Percentiles rank a stretch among this genome's conserved stretches.
Conservation (phyloP, 176 grass and related monocot genomes). For the Rhipidocladum racemiflorum region DNA sequence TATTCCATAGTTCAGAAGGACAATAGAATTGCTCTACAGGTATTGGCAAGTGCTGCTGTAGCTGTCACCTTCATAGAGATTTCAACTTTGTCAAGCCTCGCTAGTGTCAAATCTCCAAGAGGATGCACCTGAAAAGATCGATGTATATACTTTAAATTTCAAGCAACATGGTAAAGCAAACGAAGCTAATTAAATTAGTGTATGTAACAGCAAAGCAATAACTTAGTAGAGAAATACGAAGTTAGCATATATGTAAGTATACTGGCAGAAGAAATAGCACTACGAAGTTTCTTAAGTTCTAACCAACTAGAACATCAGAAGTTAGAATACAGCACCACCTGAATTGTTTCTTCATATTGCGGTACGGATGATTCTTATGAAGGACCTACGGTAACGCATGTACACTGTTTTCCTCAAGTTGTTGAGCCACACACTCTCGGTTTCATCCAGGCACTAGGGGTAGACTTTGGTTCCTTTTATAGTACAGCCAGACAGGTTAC, state of each 20-base stretch:
- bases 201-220: background rate
- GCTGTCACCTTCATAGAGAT: slow-evolving; percentile 51
- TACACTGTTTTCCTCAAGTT: no score
- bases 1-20: background rate
- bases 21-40: background rate
- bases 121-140: slow-evolving; percentile 36
- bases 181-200: background rate
- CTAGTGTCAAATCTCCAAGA: slow-evolving; percentile 51
- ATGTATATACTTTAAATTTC: background rate
- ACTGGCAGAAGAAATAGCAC: background rate
- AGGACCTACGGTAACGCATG: no score
- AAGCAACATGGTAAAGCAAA: background rate
- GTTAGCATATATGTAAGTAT: background rate
- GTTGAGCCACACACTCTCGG: no score
- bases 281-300: background rate
- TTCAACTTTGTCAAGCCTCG: slow-evolving; percentile 62
- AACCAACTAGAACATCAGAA: background rate
- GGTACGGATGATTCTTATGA: no score
- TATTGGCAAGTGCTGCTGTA: background rate
- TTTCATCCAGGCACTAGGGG: no score
- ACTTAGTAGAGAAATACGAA: background rate
- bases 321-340: background rate
- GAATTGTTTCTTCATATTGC: no score
- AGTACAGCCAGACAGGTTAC: no score
- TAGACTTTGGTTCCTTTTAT: no score